These are phyloP conservation scores for Platanus orientalis DNA, from an alignment of 164 flowering plant species.

Conservation along the genomic window DNA sequence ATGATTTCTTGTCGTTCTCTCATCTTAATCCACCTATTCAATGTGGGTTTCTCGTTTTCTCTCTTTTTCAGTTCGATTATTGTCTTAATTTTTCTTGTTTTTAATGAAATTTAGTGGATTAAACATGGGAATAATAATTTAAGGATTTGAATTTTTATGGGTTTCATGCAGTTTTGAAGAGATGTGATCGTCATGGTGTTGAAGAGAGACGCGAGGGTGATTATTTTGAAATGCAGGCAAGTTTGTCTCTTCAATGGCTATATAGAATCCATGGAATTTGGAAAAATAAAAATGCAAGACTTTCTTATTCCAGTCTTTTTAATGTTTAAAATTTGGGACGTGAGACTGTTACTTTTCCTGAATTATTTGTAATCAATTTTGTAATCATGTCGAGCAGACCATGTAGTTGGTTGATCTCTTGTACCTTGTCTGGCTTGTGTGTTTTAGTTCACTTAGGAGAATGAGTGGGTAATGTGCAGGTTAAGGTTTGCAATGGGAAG, in stretches of 20 bases:
- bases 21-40: constrained; percentile 67
- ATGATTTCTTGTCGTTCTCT: constrained; percentile 86
- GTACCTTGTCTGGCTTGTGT: neutral
- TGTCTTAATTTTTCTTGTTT: constrained; percentile 21
- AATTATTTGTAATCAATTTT: neutral
- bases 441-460: neutral
- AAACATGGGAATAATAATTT: neutral
- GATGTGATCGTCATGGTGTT: neutral
- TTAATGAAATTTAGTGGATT: neutral
- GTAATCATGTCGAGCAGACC: neutral
- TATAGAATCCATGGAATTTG: too few species aligned
- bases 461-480: constrained; percentile 32
- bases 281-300: too few species aligned
- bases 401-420: neutral
- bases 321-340: too few species aligned
- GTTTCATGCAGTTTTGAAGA: constrained; percentile 34
- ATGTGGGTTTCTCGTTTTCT: constrained; percentile 34
- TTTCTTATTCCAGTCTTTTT: neutral
- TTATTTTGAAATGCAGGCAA: constrained; percentile 70
- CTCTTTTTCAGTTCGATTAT: constrained; percentile 4
- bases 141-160: neutral
- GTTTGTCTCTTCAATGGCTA: neutral
- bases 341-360: too few species aligned
- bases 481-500: constrained; percentile 94
- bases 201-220: neutral